A percentile compares a stretch with the other conserved stretches of the same genome.
Conservation (phyloP, 768 basidiomycete species). For the Tulasnella sp. region DNA sequence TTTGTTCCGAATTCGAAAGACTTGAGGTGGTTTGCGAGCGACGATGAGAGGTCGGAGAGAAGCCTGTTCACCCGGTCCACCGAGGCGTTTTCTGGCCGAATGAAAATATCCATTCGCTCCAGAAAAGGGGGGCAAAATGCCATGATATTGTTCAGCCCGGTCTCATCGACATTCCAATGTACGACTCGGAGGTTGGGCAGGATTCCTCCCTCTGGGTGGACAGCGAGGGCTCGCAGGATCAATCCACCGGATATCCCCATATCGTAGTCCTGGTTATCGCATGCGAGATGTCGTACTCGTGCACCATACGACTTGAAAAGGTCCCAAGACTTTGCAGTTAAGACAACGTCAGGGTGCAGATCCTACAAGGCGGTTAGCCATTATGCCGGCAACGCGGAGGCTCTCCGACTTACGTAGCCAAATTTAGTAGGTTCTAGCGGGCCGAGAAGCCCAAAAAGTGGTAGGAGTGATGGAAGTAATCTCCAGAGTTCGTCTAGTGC, state of each 20-base stretch:
- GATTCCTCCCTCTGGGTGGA: not conserved
- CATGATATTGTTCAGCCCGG: not conserved
- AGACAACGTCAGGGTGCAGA: not conserved
- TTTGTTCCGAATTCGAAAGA: not conserved
- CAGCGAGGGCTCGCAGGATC: not conserved
- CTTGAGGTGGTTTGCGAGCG: not conserved
- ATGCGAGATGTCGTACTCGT: not conserved
- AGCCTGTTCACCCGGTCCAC: not conserved
- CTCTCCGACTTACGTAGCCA: not conserved
- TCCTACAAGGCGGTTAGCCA: not conserved
- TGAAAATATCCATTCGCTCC: not conserved
- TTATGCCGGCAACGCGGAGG: not conserved
- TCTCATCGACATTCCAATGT: not conserved
- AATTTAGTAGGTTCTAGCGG: not conserved
- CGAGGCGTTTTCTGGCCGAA: not conserved
- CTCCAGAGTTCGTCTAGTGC: conserved; percentile 10
- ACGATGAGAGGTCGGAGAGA: not conserved
- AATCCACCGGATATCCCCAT: not conserved
- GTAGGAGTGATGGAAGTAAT: not conserved
- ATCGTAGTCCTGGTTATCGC: not conserved
- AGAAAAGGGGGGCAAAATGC: not conserved
- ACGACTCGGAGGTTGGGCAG: not conserved
- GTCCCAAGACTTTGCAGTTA: not conserved
- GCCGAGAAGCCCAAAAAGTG: not conserved
- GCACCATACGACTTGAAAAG: not conserved